A percentile compares a stretch with the other conserved stretches of the same genome.
Evolutionary conservation across 163 green algal genomes (phyloP).

Genomic region (Prototheca cutis): DNA sequence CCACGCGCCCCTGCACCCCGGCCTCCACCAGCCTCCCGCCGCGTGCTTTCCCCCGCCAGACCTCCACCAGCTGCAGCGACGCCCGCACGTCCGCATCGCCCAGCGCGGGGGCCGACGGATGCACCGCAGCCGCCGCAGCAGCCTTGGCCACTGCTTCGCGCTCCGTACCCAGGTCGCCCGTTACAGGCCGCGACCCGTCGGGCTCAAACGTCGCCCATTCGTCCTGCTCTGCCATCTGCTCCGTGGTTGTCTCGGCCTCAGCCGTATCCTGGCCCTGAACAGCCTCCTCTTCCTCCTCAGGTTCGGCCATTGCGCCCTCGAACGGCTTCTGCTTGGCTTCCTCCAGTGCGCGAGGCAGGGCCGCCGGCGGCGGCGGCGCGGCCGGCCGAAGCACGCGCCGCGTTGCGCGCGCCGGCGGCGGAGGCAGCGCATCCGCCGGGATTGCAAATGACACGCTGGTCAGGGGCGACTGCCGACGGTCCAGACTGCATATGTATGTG

Average conservation of each 20-base stretch:
- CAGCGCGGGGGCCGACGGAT: neutral
- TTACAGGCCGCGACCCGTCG: neutral
- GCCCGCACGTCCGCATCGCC: slow-evolving; percentile 12
- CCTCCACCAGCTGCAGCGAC: slow-evolving; percentile 35
- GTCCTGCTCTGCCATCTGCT: slow-evolving; percentile 3
- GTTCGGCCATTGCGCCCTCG: slow-evolving; percentile 7
- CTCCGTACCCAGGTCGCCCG: neutral
- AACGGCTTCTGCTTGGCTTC: too few relatives aligned
- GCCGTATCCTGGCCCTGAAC: too few relatives aligned
- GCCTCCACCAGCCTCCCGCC: slow-evolving; percentile 19
- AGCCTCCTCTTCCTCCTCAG: too few relatives aligned
- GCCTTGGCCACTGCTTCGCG: neutral
- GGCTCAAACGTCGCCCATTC: neutral
- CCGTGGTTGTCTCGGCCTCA: slow-evolving; percentile 1
- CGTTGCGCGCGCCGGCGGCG: slow-evolving; percentile 17
- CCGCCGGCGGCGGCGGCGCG: neutral
- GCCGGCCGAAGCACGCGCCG: slow-evolving; percentile 11
- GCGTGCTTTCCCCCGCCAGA: slow-evolving; percentile 25
- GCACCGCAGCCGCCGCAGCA: neutral
- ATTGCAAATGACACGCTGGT: slow-evolving; percentile 26
- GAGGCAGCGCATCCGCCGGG: slow-evolving; percentile 34
- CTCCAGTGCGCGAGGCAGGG: neutral
- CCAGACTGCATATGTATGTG: neutral
- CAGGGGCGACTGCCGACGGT: slow-evolving; percentile 3
- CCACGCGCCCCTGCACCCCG: slow-evolving; percentile 14